A percentile compares a stretch with the other conserved stretches of the same genome.
These are phyloP conservation scores for Podospora comata DNA, from an alignment of 495 filamentous ascomycete species.

Conservation along the genomic window DNA sequence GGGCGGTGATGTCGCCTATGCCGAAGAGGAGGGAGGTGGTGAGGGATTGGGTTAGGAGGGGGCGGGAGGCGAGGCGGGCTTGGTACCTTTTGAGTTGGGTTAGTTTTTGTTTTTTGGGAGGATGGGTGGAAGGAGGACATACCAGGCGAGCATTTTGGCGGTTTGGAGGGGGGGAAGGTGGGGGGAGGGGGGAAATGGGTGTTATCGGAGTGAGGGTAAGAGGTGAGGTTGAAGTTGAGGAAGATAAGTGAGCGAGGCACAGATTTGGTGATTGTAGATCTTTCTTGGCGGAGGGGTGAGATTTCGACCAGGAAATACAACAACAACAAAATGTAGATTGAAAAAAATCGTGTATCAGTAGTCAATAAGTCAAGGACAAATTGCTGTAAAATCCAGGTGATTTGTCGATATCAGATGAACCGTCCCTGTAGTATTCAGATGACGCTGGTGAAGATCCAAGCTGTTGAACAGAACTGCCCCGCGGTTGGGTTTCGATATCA, in stretches of 20 bases:
- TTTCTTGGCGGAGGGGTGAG: not conserved
- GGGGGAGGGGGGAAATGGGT: not conserved
- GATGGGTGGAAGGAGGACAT: not conserved
- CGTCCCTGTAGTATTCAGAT: not conserved
- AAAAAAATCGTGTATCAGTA: not conserved
- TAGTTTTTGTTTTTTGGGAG: not conserved
- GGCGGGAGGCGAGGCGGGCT: constrained; percentile 71
- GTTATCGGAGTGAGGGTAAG: not conserved
- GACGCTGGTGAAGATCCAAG: not conserved
- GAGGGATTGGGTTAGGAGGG: constrained; percentile 82
- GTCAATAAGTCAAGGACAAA: not conserved
- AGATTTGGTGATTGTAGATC: not conserved
- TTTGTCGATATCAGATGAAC: not conserved
- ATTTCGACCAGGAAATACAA: not conserved
- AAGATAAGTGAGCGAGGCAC: not conserved
- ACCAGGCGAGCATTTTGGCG: constrained; percentile 10
- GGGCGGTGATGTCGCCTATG: constrained; percentile 86
- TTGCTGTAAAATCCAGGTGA: not conserved
- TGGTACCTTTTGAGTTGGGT: constrained; percentile 68
- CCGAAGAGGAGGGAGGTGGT: constrained; percentile 88
- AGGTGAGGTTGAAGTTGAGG: not conserved
- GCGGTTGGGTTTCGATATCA: not conserved
- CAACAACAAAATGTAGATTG: not conserved
- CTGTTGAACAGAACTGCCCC: not conserved
- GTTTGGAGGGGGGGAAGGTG: not conserved